Base-by-base conservation (phyloP, 306 rosid genomes). In the Psophocarpus tetragonolobus region DNA sequence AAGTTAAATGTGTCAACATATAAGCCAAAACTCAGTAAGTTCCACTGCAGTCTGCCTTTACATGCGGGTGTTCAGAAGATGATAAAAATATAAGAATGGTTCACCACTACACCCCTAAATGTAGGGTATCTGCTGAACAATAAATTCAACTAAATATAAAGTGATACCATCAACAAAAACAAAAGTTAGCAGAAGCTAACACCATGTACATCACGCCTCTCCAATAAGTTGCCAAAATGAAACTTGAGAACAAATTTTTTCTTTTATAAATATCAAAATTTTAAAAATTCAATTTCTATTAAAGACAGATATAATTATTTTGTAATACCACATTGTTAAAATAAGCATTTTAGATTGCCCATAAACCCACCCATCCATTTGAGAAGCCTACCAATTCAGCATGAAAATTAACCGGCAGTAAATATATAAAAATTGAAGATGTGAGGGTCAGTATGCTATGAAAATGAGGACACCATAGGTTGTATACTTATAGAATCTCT, bases 361-460 rank as follows among this genome's bases (percentile, higher is more conserved):
- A 64, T 66, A 24, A 18, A 8, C 50, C 50, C n/a, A 35, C 50
- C 50, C 71, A 65, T 38, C 50, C 71, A 65, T 38, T 65, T 41
- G 21, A 66, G 53, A 66, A 66, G 35, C 29, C 53, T 5, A 21
- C 10, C 47, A 65, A 35, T 21, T 65, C 51, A 65, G 12, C 20
- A 12, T 65, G 21, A 5, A 64, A 62, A 15, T 68, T 32, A 21
- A 53, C 13, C 54, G 38, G 32, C 50, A 63, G 35, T 17, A 65
- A 20, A 20, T 38, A 38, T 38, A 8, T n/a, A 11, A 10, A 47
- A 48, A 56, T 67, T 41, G 35, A 39, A 41, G 44, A 48, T 32
- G 12, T 67, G 18, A 20, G 20, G 32, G 18, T 48, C 8, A 6
- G 18, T 32, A 50, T 30, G 47, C 63, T 18, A 71, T 17, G 33